A percentile compares a stretch with the other conserved stretches of the same genome.
Evolutionary conservation across 164 flowering plant genomes (phyloP).

Genomic region (Vitis labrusca): DNA sequence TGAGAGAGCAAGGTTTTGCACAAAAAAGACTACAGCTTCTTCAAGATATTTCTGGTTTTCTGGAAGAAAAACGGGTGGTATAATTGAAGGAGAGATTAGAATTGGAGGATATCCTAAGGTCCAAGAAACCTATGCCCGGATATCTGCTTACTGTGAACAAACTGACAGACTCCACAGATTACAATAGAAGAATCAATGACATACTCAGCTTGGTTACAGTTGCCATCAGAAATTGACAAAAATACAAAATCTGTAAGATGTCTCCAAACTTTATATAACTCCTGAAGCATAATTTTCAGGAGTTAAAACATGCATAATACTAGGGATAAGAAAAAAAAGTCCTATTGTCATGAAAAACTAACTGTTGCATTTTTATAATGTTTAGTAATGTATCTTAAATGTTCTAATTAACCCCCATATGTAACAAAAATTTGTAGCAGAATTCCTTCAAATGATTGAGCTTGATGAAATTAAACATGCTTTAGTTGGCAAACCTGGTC

Average conservation of each 20-base stretch:
- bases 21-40: constrained; percentile 38
- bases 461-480: constrained; percentile 28
- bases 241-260: constrained; percentile 30
- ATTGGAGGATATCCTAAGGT: constrained; percentile 46
- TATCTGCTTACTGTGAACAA: constrained; percentile 54
- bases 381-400: background rate
- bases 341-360: background rate
- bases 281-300: too few species aligned
- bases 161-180: constrained; percentile 38
- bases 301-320: background rate
- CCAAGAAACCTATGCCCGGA: constrained; percentile 41
- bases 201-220: constrained; percentile 50
- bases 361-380: background rate
- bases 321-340: background rate
- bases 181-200: constrained; percentile 46
- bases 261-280: background rate
- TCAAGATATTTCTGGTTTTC: constrained; percentile 43
- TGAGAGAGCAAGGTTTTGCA: constrained; percentile 28
- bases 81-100: constrained; percentile 44
- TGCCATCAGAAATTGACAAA: constrained; percentile 25
- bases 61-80: constrained; percentile 49
- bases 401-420: background rate
- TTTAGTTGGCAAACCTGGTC: constrained; percentile 41
- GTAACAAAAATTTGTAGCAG: constrained; percentile 36
- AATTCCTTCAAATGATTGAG: constrained; percentile 43